Percentiles rank a stretch among this genome's conserved stretches.
phyloP scores from a whole-genome alignment of 176 grass and related monocot species.

The Aegilops speltoides region DNA sequence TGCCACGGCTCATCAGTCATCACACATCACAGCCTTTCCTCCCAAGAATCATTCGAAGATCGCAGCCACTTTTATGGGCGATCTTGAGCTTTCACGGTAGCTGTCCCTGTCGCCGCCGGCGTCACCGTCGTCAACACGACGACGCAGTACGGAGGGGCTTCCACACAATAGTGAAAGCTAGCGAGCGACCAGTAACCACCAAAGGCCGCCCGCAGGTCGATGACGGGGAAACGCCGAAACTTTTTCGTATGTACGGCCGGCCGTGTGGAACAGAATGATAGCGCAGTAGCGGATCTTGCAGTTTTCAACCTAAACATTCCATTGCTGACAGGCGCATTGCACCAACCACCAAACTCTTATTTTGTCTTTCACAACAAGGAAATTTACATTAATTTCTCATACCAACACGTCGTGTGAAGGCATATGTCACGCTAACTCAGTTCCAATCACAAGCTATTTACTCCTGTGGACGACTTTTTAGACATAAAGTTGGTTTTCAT shows the following conservation, averaged over 20 bases:
- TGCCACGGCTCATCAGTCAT: neutral
- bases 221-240: slow-evolving; percentile 1
- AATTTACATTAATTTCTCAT: neutral
- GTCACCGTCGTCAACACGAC: neutral
- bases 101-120: slow-evolving; percentile 27
- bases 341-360: neutral
- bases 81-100: slow-evolving; percentile 10
- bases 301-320: slow-evolving; percentile 53
- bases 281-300: slow-evolving; percentile 27
- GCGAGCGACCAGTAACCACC: slow-evolving; percentile 16
- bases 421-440: neutral
- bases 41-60: slow-evolving; percentile 22
- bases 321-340: slow-evolving; percentile 16
- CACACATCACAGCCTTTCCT: slow-evolving; percentile 1
- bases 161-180: slow-evolving; percentile 28
- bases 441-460: neutral
- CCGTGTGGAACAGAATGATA: neutral
- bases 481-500: neutral
- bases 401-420: neutral
- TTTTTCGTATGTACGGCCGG: neutral
- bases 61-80: slow-evolving; percentile 2
- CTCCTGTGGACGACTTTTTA: neutral
- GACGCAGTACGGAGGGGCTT: slow-evolving; percentile 13
- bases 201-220: neutral
- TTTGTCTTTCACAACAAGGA: neutral